Percentiles rank a stretch among this genome's conserved stretches.
Conservation (phyloP, 148 eudicot species). For the Simmondsia chinensis region DNA sequence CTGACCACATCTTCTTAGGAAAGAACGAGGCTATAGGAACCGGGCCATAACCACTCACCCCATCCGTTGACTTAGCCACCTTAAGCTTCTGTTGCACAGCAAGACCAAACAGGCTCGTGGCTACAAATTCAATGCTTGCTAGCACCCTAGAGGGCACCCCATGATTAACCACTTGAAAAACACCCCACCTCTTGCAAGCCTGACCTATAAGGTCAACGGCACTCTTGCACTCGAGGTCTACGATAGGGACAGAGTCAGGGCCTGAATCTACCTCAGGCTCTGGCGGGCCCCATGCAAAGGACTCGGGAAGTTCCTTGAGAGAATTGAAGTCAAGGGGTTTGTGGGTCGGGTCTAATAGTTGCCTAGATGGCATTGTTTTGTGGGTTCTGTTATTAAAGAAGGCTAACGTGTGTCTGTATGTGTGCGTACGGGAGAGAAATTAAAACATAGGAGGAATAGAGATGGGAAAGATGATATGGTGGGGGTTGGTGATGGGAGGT, state of each 20-base stretch:
- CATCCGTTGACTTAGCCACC: slow-evolving; percentile 38
- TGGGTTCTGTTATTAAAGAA: no score
- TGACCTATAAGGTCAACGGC: slow-evolving; percentile 34
- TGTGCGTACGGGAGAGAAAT: no score
- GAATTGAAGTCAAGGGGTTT: slow-evolving; percentile 36
- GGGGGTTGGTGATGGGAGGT: no score
- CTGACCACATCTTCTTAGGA: slow-evolving; percentile 76
- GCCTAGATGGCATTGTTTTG: slow-evolving; percentile 42
- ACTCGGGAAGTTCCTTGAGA: slow-evolving; percentile 56
- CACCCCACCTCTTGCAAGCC: slow-evolving; percentile 86
- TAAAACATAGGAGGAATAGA: no score
- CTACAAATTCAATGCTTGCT: slow-evolving; percentile 26
- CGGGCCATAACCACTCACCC: slow-evolving; percentile 63
- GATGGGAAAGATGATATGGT: no score
- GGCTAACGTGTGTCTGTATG: no score
- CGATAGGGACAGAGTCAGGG: slow-evolving; percentile 24
- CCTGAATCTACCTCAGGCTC: background rate
- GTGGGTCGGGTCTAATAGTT: slow-evolving; percentile 10
- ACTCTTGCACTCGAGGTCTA: slow-evolving; percentile 37
- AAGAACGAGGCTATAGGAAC: slow-evolving; percentile 63
- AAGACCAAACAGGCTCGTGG: slow-evolving; percentile 40
- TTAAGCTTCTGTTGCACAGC: slow-evolving; percentile 61
- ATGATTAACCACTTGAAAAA: slow-evolving; percentile 60
- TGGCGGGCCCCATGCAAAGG: slow-evolving; percentile 42
- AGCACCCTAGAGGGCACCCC: slow-evolving; percentile 27